phyloP scores from a whole-genome alignment of 164 flowering plant species.

The Sextonia rubra region DNA sequence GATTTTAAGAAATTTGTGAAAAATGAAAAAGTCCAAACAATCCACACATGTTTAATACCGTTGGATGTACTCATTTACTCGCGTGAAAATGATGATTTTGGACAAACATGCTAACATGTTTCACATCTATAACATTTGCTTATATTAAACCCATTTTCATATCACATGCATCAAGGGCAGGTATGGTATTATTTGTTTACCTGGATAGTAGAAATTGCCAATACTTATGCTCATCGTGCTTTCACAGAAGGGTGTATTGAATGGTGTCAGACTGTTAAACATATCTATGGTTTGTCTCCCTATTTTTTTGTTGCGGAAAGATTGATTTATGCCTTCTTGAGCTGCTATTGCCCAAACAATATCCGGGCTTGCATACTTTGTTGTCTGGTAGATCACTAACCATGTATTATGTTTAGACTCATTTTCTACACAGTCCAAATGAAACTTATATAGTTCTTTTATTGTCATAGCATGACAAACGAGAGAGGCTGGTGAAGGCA shows the following conservation, averaged over 20 bases:
- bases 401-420: not conserved
- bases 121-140: too few relatives aligned
- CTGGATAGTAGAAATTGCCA: too few relatives aligned
- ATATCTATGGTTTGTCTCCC: not conserved
- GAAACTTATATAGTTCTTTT: not conserved
- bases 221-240: too few relatives aligned
- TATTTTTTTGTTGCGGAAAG: not conserved
- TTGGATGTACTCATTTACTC: too few relatives aligned
- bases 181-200: too few relatives aligned
- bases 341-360: not conserved
- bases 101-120: too few relatives aligned
- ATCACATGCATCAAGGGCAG: not conserved
- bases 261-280: too few relatives aligned
- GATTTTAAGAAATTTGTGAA: too few relatives aligned
- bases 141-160: not conserved
- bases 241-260: too few relatives aligned
- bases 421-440: not conserved
- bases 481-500: conserved; percentile 92
- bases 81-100: too few relatives aligned
- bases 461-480: conserved; percentile 71
- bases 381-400: not conserved
- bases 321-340: not conserved
- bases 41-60: too few relatives aligned
- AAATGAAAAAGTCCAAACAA: too few relatives aligned
- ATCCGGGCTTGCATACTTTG: not conserved